Percentiles rank a stretch among this genome's conserved stretches.
phyloP scores from a whole-genome alignment of 2,329 filamentous ascomycete species.

The Xylariaceae sp. region DNA sequence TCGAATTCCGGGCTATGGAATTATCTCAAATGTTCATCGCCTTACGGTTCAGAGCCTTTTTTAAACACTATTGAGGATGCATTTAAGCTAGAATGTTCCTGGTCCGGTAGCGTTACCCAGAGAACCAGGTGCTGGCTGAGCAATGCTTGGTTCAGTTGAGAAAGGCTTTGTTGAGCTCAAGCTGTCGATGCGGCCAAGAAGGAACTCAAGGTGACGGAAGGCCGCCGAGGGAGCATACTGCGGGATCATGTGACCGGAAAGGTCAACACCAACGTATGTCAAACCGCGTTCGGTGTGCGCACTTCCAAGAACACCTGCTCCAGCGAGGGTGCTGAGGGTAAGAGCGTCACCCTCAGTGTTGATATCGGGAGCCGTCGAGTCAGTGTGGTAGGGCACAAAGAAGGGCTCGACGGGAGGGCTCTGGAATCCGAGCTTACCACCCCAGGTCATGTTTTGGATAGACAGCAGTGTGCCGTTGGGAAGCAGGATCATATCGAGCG shows the following conservation, averaged over 20 bases:
- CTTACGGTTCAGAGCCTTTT: too few relatives aligned
- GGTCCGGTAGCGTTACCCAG: slow-evolving; percentile 31
- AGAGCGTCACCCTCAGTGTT: slow-evolving; percentile 20
- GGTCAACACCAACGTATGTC: slow-evolving; percentile 60
- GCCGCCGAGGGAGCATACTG: slow-evolving; percentile 64
- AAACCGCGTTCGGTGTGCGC: slow-evolving; percentile 69
- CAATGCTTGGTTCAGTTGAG: slow-evolving; percentile 24
- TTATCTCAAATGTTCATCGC: too few relatives aligned
- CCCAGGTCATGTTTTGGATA: slow-evolving; percentile 80
- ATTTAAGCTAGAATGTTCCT: slow-evolving; percentile 3
- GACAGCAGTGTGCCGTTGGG: slow-evolving; percentile 64
- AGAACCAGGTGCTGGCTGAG: slow-evolving; percentile 23
- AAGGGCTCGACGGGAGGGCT: slow-evolving; percentile 54
- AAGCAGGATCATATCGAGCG: slow-evolving; percentile 62
- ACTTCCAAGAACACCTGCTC: slow-evolving; percentile 62
- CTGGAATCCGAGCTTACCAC: slow-evolving; percentile 65
- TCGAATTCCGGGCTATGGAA: too few relatives aligned
- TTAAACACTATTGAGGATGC: not conserved
- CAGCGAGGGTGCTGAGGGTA: slow-evolving; percentile 44
- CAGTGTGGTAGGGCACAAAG: slow-evolving; percentile 61
- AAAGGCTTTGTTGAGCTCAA: slow-evolving; percentile 29
- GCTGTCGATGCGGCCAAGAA: slow-evolving; percentile 61
- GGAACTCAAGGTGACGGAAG: slow-evolving; percentile 68
- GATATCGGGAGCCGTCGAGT: slow-evolving; percentile 26
- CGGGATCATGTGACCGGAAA: slow-evolving; percentile 63